These are phyloP conservation scores for Cardamine occulta DNA, from an alignment of 345 rosid species.

Conservation along the genomic window DNA sequence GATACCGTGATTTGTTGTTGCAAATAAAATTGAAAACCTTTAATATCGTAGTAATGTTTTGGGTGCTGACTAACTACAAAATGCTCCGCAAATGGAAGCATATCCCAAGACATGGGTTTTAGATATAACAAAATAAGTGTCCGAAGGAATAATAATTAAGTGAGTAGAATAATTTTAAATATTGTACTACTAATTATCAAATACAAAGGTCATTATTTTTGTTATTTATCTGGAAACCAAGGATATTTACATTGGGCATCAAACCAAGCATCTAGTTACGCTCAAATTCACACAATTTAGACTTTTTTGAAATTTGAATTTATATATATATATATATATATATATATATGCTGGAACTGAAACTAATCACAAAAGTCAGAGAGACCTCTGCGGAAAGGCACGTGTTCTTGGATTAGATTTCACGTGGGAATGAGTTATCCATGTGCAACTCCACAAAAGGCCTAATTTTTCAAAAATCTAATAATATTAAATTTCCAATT, in stretches of 20 bases:
- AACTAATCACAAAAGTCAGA: conserved; percentile 38
- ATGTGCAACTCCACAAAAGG: conserved; percentile 39
- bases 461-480: conserved; percentile 19
- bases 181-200: background rate
- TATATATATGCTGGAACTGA: conserved; percentile 22
- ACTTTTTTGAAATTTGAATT: conserved; percentile 27
- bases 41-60: background rate
- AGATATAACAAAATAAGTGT: conserved; percentile 34
- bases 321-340: background rate
- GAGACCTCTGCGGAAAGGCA: conserved; percentile 41
- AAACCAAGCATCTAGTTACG: conserved; percentile 33
- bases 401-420: conserved; percentile 43
- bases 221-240: background rate
- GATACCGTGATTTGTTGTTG: conserved; percentile 7
- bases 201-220: conserved; percentile 23
- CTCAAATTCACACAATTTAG: conserved; percentile 38
- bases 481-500: background rate
- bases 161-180: background rate
- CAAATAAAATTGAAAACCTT: background rate
- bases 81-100: conserved; percentile 25
- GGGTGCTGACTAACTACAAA: conserved; percentile 12
- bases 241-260: conserved; percentile 22
- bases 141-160: conserved; percentile 4
- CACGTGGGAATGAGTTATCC: conserved; percentile 46
- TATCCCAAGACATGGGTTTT: conserved; percentile 41